These are phyloP conservation scores for Tetracladium marchalianum DNA, from an alignment of 495 filamentous ascomycete species.

Conservation along the genomic window DNA sequence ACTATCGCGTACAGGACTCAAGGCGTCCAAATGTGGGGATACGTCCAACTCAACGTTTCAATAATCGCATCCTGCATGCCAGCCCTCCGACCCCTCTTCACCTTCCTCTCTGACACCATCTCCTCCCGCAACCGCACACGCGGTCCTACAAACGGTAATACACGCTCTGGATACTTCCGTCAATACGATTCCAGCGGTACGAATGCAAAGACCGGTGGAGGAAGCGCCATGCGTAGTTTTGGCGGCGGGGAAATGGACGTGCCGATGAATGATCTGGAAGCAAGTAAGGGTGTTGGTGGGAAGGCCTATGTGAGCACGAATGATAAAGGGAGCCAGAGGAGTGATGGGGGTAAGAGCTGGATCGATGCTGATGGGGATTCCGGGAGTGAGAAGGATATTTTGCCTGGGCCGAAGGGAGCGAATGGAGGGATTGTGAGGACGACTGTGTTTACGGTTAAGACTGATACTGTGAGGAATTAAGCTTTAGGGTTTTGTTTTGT, in stretches of 20 bases:
- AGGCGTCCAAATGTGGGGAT: not conserved
- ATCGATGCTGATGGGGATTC: not conserved
- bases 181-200: too few species aligned
- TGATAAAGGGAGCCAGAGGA: not conserved
- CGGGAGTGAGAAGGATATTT: slow-evolving; percentile 2
- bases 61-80: slow-evolving; percentile 36
- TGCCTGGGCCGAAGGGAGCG: slow-evolving; percentile 4
- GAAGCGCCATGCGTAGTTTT: slow-evolving; percentile 8
- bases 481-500: too few species aligned
- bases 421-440: slow-evolving; percentile 8
- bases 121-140: not conserved
- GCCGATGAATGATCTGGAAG: not conserved
- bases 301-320: slow-evolving; percentile 1
- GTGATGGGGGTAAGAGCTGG: not conserved
- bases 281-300: not conserved
- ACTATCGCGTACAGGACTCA: not conserved
- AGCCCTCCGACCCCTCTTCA: slow-evolving; percentile 32
- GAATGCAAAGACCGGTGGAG: not conserved
- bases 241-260: slow-evolving; percentile 2
- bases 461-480: too few species aligned
- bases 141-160: not conserved
- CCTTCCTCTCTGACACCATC: slow-evolving; percentile 4
- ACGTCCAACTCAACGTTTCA: slow-evolving; percentile 20
- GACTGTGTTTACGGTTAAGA: not conserved
- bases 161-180: not conserved